Base-by-base conservation (phyloP, 2,329 filamentous ascomycete species). In the Aspergillus tubingensis region DNA sequence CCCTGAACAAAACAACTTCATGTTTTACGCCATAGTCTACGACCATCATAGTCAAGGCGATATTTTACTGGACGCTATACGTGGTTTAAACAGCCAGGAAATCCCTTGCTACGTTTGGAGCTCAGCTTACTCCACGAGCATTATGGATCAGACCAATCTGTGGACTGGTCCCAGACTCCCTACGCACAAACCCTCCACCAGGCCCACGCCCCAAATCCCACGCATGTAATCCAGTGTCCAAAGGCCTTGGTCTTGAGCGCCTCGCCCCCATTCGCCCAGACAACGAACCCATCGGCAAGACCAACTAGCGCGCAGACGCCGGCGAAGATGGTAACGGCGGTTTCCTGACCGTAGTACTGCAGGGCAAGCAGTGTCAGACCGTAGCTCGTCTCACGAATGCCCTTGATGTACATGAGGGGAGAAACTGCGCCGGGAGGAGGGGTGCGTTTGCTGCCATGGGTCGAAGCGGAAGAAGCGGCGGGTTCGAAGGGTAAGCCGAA, bases 311-410 rank as follows among this genome's bases (percentile, higher is more conserved):
- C 56, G 11, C 61, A 23, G 0, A 65, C 44, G 15, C 51, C 61
- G 7, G 59, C 43, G 1, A 65, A 4, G 8, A 59, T 57, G 6
- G 64, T 65, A 13, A 66, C 23, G 15, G 54, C 64, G 4, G 13
- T n/a, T 1, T 60, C 60, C 17, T 63, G 60, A n/a, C 59, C 54
- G 15, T 54, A 49, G 32, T 57, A 59, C 38, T 66, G 62, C 25
- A 65, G 50, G 3, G 39, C 58, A 23, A 63, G 56, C 30, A 65
- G 38, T 10, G 59, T 39, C 11, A 65, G 27, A 3, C 64, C 64
- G 49, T 65, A 66, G 5, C 57, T 65, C n/a, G 55, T 54, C 41
- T 66, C 64, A 2, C 64, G 64, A 36, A 65, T 63, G 17, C 58
- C 62, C 38, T 66, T 65, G 17, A 65, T 32, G 36, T 65, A 63